Percentiles rank a stretch among this genome's conserved stretches.
phyloP scores from a whole-genome alignment of 2,329 filamentous ascomycete species.

The Pseudonectria foliicola region DNA sequence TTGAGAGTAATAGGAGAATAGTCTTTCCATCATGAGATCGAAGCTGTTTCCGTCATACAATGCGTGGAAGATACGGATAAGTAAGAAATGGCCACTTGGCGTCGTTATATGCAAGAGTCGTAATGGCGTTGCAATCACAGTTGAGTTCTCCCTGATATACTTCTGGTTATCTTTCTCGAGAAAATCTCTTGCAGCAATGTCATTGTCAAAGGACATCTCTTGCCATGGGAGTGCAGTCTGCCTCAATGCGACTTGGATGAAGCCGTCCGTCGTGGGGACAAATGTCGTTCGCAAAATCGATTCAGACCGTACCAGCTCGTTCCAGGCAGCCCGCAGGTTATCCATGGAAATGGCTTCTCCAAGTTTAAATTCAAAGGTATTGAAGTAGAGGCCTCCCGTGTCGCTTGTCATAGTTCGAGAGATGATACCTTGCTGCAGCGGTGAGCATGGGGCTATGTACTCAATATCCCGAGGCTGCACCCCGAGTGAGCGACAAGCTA shows the following conservation, averaged over 20 bases:
- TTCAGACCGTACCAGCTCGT: slow-evolving; percentile 39
- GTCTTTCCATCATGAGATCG: slow-evolving; percentile 53
- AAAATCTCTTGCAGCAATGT: slow-evolving; percentile 24
- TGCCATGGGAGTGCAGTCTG: slow-evolving; percentile 36
- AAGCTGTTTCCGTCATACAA: slow-evolving; percentile 83
- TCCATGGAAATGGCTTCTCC: slow-evolving; percentile 33
- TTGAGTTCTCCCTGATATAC: slow-evolving; percentile 50
- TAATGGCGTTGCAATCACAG: slow-evolving; percentile 10
- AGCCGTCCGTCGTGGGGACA: slow-evolving; percentile 64
- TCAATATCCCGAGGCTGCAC: slow-evolving; percentile 52
- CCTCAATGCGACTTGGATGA: slow-evolving; percentile 62
- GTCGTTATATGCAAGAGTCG: slow-evolving; percentile 32
- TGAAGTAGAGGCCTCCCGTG: slow-evolving; percentile 62
- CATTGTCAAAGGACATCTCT: slow-evolving; percentile 21
- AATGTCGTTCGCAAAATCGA: slow-evolving; percentile 70
- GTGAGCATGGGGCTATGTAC: slow-evolving; percentile 72
- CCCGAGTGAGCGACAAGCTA: slow-evolving; percentile 45
- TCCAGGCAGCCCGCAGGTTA: slow-evolving; percentile 52
- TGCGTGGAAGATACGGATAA: slow-evolving; percentile 72
- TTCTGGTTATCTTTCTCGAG: slow-evolving; percentile 29
- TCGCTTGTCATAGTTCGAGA: slow-evolving; percentile 55
- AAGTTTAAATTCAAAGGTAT: slow-evolving; percentile 60
- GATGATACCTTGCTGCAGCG: slow-evolving; percentile 81
- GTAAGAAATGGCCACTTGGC: slow-evolving; percentile 41
- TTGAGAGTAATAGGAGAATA: slow-evolving; percentile 30